phyloP scores from a whole-genome alignment of 2,329 filamentous ascomycete species.

The Nakataea oryzae region DNA sequence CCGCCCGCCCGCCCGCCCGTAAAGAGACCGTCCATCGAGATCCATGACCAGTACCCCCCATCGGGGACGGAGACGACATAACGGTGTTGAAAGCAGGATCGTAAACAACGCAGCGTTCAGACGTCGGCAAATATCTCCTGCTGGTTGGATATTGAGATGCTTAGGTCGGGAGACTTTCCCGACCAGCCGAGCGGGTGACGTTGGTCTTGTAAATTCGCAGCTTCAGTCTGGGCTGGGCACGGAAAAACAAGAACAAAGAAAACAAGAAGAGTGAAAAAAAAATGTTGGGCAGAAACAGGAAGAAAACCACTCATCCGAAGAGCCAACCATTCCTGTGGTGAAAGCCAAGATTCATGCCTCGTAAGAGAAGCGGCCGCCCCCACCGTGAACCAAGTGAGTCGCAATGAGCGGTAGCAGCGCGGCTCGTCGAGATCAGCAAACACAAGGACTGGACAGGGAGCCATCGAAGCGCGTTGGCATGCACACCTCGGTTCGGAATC shows the following conservation, averaged over 20 bases:
- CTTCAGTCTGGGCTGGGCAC: neutral
- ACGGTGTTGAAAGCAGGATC: neutral
- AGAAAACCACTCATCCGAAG: neutral
- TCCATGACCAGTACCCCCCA: neutral
- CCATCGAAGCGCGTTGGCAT: neutral
- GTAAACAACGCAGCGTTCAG: neutral
- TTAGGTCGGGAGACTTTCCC: neutral
- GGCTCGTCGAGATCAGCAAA: neutral
- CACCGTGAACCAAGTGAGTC: neutral
- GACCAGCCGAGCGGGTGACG: neutral
- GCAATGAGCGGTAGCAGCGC: too few relatives aligned
- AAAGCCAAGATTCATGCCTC: neutral
- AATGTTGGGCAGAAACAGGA: neutral
- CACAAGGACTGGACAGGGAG: neutral
- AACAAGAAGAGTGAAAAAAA: too few relatives aligned
- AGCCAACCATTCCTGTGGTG: neutral
- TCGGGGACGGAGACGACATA: neutral
- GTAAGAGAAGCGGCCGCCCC: neutral
- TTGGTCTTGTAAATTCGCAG: neutral
- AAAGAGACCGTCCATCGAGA: neutral
- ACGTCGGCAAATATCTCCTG: too few relatives aligned
- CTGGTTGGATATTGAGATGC: too few relatives aligned
- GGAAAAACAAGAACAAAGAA: neutral
- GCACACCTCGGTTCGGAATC: neutral
- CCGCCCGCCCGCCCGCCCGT: too few relatives aligned